Conservation (phyloP, 371 early-diverging fungal species). For the Mortierella sp. region DNA sequence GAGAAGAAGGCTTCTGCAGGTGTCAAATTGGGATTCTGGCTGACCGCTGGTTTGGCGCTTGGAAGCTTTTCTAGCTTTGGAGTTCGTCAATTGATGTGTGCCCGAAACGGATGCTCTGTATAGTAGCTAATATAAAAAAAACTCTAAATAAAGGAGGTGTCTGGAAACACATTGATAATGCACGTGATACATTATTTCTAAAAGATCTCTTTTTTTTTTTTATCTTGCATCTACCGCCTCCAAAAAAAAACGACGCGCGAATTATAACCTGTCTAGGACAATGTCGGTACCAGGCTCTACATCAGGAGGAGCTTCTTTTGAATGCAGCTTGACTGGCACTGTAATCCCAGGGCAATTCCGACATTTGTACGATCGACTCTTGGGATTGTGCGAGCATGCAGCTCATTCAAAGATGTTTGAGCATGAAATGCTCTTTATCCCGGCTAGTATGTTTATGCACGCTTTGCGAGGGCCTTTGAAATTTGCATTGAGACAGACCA, state of each 20-base stretch:
- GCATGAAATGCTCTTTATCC: slow-evolving; percentile 47
- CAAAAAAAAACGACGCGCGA: background rate
- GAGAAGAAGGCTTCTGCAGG: slow-evolving; percentile 72
- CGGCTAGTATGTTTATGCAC: slow-evolving; percentile 28
- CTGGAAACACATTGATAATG: background rate
- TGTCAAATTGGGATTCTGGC: slow-evolving; percentile 77
- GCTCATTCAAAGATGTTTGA: slow-evolving; percentile 53
- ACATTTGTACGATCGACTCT: slow-evolving; percentile 51
- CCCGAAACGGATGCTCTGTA: slow-evolving; percentile 37
- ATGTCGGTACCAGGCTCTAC: slow-evolving; percentile 52
- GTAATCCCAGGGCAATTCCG: slow-evolving; percentile 50
- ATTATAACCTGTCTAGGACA: background rate
- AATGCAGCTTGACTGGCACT: slow-evolving; percentile 50
- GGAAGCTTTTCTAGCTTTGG: slow-evolving; percentile 74
- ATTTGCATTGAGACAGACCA: background rate
- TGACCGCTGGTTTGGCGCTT: slow-evolving; percentile 76
- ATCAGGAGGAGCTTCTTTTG: slow-evolving; percentile 54
- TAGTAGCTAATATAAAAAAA: background rate
- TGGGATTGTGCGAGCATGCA: slow-evolving; percentile 52
- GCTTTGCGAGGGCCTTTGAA: too few species aligned
- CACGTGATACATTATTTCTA: background rate
- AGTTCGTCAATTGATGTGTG: slow-evolving; percentile 63
- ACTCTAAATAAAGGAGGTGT: background rate
- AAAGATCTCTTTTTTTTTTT: background rate
- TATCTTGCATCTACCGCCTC: background rate